These are phyloP conservation scores for Saturnispora diversa DNA, from an alignment of 805 yeast species.

Conservation along the genomic window DNA sequence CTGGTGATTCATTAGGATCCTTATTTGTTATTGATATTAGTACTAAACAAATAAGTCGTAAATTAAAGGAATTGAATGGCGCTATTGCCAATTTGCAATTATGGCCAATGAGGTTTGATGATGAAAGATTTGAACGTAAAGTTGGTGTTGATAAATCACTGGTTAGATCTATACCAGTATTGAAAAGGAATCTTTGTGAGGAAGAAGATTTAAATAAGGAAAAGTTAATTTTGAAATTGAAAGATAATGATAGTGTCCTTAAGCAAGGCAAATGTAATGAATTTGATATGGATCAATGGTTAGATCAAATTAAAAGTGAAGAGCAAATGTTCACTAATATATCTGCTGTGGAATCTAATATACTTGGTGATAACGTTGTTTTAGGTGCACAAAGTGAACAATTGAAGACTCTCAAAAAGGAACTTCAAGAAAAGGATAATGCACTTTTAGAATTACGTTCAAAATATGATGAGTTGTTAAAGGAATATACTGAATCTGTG, in stretches of 20 bases:
- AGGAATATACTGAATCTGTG: constrained; percentile 12
- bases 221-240: constrained; percentile 35
- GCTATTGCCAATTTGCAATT: constrained; percentile 22
- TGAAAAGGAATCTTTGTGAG: constrained; percentile 52
- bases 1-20: constrained; percentile 70
- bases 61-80: constrained; percentile 34
- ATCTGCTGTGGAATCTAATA: constrained; percentile 32
- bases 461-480: constrained; percentile 16
- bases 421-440: constrained; percentile 11
- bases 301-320: constrained; percentile 41
- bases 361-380: constrained; percentile 7
- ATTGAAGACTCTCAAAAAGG: constrained; percentile 7
- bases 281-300: constrained; percentile 41
- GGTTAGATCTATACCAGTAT: constrained; percentile 45
- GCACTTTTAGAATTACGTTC: constrained; percentile 11
- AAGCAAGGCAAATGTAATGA: constrained; percentile 15
- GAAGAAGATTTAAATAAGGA: constrained; percentile 34
- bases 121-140: constrained; percentile 13
- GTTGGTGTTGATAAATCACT: constrained; percentile 28
- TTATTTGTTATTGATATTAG: constrained; percentile 60
- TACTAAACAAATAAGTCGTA: constrained; percentile 59
- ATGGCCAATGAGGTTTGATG: constrained; percentile 16
- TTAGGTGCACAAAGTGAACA: constrained; percentile 7
- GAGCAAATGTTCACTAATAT: constrained; percentile 44
- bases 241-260: constrained; percentile 10